These are phyloP conservation scores for Wickerhamomyces chambardii DNA, from an alignment of 805 yeast species.

Conservation along the genomic window DNA sequence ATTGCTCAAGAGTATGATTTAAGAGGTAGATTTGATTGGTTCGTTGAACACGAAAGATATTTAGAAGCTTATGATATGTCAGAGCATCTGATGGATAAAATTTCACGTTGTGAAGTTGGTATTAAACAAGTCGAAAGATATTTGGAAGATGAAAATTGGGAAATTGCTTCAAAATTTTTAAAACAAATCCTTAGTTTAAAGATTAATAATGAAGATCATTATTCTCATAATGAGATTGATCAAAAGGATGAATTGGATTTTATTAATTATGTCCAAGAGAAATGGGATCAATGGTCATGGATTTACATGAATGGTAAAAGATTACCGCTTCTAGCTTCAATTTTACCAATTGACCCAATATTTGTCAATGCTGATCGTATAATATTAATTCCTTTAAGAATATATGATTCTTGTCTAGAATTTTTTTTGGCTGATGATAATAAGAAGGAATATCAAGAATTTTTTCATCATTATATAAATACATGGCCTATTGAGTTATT, in stretches of 20 bases:
- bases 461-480: conserved; percentile 31
- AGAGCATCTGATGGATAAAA: conserved; percentile 39
- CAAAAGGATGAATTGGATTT: conserved; percentile 12
- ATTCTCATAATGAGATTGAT: conserved; percentile 7
- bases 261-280: conserved; percentile 14
- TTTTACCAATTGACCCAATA: conserved; percentile 43
- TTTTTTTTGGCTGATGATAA: conserved; percentile 31
- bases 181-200: conserved; percentile 24
- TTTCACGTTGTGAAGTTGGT: conserved; percentile 53
- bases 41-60: conserved; percentile 38
- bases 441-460: conserved; percentile 5
- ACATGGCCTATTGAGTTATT: conserved; percentile 53
- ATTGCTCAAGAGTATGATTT: conserved; percentile 63
- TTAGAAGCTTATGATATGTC: conserved; percentile 77
- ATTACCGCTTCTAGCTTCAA: conserved; percentile 33
- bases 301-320: conserved; percentile 41
- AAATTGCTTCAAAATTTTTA: conserved; percentile 42
- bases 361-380: conserved; percentile 1
- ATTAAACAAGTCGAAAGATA: conserved; percentile 35
- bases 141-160: conserved; percentile 41
- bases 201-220: conserved; percentile 10
- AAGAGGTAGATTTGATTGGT: conserved; percentile 71
- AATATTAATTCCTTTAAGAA: conserved; percentile 23
- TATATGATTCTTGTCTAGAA: conserved; percentile 38
- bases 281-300: conserved; percentile 63